Evolutionary conservation across 768 basidiomycete species (phyloP).

Genomic region (Lyophyllum decastes): DNA sequence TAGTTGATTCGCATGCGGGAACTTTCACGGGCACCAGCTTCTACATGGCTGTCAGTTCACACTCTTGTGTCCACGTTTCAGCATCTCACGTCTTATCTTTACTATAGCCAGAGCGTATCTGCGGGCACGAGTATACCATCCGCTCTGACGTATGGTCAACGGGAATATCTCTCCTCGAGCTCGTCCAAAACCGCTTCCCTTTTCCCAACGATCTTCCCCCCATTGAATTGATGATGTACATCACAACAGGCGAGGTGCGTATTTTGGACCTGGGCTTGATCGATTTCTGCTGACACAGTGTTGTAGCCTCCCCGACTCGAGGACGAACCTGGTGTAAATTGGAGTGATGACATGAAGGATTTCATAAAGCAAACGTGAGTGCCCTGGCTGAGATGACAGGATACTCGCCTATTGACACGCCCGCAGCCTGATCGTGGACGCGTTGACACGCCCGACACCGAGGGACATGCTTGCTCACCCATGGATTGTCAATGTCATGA

Average conservation of each 20-base stretch:
- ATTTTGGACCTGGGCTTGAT: background rate
- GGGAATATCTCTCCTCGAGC: constrained; percentile 91
- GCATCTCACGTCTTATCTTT: constrained; percentile 13
- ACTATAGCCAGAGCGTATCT: constrained; percentile 87
- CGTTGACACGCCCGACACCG: constrained; percentile 72
- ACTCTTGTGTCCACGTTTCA: background rate
- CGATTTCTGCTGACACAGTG: constrained; percentile 16
- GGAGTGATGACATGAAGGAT: constrained; percentile 88
- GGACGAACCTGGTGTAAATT: constrained; percentile 69
- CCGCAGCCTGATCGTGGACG: constrained; percentile 52
- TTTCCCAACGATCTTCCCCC: constrained; percentile 89
- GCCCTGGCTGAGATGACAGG: background rate
- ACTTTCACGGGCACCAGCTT: constrained; percentile 98
- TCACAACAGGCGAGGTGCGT: constrained; percentile 76
- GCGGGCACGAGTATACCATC: constrained; percentile 89
- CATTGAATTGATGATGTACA: constrained; percentile 94
- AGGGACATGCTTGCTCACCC: constrained; percentile 81
- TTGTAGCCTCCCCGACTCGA: constrained; percentile 77
- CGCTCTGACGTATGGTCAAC: constrained; percentile 98
- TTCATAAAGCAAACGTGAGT: constrained; percentile 86
- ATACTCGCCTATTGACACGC: constrained; percentile 1
- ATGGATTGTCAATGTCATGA: constrained; percentile 79
- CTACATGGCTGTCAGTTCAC: constrained; percentile 93
- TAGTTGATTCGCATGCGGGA: constrained; percentile 87
- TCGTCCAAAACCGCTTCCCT: constrained; percentile 93